phyloP scores from a whole-genome alignment of 306 rosid species.

The Pyrus betulifolia region DNA sequence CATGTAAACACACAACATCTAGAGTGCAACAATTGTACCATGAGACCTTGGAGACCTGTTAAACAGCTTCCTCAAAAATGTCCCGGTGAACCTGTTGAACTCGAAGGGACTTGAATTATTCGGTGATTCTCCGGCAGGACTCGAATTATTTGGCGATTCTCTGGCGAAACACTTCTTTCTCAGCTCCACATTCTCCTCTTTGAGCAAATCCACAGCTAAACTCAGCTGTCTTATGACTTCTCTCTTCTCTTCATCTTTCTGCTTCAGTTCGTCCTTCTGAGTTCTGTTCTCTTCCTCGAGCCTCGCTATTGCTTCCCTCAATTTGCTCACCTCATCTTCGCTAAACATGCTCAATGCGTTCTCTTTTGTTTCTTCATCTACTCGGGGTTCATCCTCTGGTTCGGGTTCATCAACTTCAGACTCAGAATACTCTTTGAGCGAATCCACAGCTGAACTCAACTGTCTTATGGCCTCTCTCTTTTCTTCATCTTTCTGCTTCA shows the following conservation, averaged over 20 bases:
- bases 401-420: slow-evolving; percentile 89
- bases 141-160: slow-evolving; percentile 33
- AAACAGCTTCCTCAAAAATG: slow-evolving; percentile 42
- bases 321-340: slow-evolving; percentile 32
- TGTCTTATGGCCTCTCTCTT: slow-evolving; percentile 71
- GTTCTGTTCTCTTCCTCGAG: slow-evolving; percentile 38
- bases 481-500: slow-evolving; percentile 63
- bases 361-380: slow-evolving; percentile 11
- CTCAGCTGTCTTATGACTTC: slow-evolving; percentile 75
- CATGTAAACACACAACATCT: slow-evolving; percentile 8
- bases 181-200: slow-evolving; percentile 60
- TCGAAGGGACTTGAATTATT: slow-evolving; percentile 44
- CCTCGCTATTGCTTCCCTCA: slow-evolving; percentile 39
- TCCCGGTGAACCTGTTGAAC: slow-evolving; percentile 40
- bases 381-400: slow-evolving; percentile 26
- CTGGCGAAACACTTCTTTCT: slow-evolving; percentile 33
- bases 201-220: slow-evolving; percentile 56
- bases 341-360: neutral
- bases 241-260: slow-evolving; percentile 70
- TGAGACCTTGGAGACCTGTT: slow-evolving; percentile 26
- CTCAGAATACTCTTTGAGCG: slow-evolving; percentile 41
- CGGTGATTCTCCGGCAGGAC: slow-evolving; percentile 22
- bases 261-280: slow-evolving; percentile 35
- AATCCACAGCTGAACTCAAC: slow-evolving; percentile 57
- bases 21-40: slow-evolving; percentile 40